Evolutionary conservation across 495 filamentous ascomycete species (phyloP).

Genomic region (Aspergillus olivimuriae): DNA sequence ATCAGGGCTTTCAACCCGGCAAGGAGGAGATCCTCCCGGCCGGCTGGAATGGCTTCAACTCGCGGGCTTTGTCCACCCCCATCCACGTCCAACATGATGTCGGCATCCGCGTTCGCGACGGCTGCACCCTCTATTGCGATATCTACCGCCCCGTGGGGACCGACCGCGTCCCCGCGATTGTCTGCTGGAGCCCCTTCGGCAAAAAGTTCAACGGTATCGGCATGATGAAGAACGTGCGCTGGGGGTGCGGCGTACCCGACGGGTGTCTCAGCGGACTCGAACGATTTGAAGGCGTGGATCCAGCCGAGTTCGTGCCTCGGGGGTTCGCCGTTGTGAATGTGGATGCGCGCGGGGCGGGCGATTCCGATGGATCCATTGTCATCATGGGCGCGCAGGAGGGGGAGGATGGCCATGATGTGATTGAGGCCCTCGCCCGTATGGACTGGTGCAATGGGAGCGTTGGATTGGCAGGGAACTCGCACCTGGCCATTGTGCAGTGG

Average conservation of each 20-base stretch:
- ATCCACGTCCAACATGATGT: not conserved
- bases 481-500: slow-evolving; percentile 38
- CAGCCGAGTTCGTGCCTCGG: slow-evolving; percentile 28
- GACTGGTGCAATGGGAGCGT: slow-evolving; percentile 42
- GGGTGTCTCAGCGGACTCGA: slow-evolving; percentile 23
- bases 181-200: slow-evolving; percentile 32
- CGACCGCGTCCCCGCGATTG: slow-evolving; percentile 25
- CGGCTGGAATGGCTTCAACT: not conserved
- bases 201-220: slow-evolving; percentile 28
- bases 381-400: slow-evolving; percentile 43
- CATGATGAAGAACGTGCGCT: slow-evolving; percentile 17
- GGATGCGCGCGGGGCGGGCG: slow-evolving; percentile 35
- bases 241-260: slow-evolving; percentile 20
- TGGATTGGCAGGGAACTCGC: slow-evolving; percentile 38
- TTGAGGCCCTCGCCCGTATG: slow-evolving; percentile 35
- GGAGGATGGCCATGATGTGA: slow-evolving; percentile 38
- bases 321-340: slow-evolving; percentile 42
- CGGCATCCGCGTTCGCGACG: slow-evolving; percentile 20
- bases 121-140: slow-evolving; percentile 26
- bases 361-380: slow-evolving; percentile 32
- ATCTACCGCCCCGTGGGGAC: slow-evolving; percentile 26
- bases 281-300: slow-evolving; percentile 43
- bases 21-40: not conserved
- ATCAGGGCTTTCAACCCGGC: not conserved
- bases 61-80: not conserved